phyloP scores from a whole-genome alignment of 345 rosid species.

The Ceriops tagal region DNA sequence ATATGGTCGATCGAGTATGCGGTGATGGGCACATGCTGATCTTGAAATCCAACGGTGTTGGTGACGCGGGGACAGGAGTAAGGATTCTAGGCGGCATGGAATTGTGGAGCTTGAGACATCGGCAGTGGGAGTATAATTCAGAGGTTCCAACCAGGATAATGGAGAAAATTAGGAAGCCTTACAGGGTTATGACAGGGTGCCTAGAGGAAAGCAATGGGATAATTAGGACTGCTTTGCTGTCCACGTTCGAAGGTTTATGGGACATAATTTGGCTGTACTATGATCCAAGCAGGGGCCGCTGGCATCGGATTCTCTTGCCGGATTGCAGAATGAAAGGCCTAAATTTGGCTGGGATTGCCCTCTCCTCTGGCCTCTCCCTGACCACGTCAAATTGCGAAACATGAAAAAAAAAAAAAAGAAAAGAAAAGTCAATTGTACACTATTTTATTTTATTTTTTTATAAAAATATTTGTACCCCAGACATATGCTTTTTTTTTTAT shows the following conservation, averaged over 20 bases:
- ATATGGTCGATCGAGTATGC: conserved; percentile 35
- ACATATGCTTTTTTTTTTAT: no score
- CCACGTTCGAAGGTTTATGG: conserved; percentile 55
- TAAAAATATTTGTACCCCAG: no score
- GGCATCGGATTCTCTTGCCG: conserved; percentile 50
- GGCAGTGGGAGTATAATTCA: conserved; percentile 49
- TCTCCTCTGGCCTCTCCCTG: conserved; percentile 59
- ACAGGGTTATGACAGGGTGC: conserved; percentile 64
- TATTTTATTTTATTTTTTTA: no score
- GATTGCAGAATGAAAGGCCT: conserved; percentile 58
- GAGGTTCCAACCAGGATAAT: conserved; percentile 39
- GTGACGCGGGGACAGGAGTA: conserved; percentile 6
- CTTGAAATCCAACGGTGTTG: conserved; percentile 29
- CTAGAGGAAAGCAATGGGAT: conserved; percentile 47
- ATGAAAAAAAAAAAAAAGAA: no score
- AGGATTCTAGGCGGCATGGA: conserved; percentile 39
- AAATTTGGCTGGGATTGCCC: conserved; percentile 70
- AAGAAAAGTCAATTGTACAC: no score
- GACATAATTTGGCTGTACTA: conserved; percentile 57
- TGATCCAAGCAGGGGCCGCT: conserved; percentile 27
- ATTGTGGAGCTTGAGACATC: conserved; percentile 42
- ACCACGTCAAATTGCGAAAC: not conserved
- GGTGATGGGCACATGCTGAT: conserved; percentile 65
- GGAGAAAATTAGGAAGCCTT: conserved; percentile 38
- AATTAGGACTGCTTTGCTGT: conserved; percentile 52